Evolutionary conservation across 2,329 filamentous ascomycete genomes (phyloP), one percentile per base, ranked within the genome.

Genomic region (Botrytis byssoidea): DNA sequence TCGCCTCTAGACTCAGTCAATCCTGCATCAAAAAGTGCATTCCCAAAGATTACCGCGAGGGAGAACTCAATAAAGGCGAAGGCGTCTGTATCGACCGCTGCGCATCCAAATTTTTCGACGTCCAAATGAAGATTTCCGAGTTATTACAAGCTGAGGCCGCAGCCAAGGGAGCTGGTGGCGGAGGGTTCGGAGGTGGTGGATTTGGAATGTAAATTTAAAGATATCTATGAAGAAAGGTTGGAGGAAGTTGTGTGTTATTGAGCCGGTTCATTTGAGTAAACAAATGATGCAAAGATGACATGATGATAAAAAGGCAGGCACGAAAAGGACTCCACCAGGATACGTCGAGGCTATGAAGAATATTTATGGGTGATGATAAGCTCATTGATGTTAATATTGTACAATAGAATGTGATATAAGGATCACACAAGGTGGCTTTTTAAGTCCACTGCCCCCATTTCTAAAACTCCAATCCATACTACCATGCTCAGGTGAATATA

Each of bases 31-130:
- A 92, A 83, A 99, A 99, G 87, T 99, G 96, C 85, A 89, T 99
- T 79, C 95, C 95, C 76, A 88, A 86, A 81, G 91, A 95, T 80
- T 99, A 98, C 90, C 94, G 94, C 83, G 96, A 99, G 86, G 90
- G 89, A 83, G 95, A 99, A 80, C 91, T 99, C 81, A 97, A 98
- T 90, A 99, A 99, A 87, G 97, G 95, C 88, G 96, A 99, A 85
- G 94, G 92, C 79, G 96, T 99, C 80, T 99, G 97, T 86, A 91
- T 99, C 79, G 96, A 99, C 86, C 93, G 96, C 81, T 99, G 97
- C 85, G 93, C 97, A 74, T 89, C 93, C 82, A 99, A 99, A 87
- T 99, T 98, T 87, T 98, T 99, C 85, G 95, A 98, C 80, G 95
- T 97, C 81, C 97, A 97, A 84, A 91, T 97, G 87, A 98, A 98